Base-by-base conservation (phyloP, 192 early-diverging fungal genomes). In the Linnemannia schmuckeri region DNA sequence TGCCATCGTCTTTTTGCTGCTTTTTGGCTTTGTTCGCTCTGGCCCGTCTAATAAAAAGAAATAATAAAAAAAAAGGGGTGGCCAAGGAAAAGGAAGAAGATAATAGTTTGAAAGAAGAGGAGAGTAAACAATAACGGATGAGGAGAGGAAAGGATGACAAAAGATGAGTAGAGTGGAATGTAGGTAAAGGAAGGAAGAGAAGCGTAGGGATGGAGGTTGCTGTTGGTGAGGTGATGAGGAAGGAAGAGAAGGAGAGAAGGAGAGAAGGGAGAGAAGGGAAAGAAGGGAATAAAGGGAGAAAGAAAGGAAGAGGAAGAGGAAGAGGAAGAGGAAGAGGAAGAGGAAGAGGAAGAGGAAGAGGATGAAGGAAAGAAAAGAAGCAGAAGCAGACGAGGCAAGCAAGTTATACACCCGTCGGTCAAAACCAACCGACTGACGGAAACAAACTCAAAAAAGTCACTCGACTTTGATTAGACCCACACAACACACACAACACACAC, bases 301-400 rank as follows among this genome's bases (percentile, higher is more conserved):
- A 74, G 49, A 27, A 33, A 76, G 37, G 40, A 77, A 49, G 80
- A 41, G 27, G 41, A 78, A 79, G 24, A 70, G 71, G 74, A 42
- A 63, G 18, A 57, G 49, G 18, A 38, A 78, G 44, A 4, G 55
- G 22, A 18, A 38, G 68, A 68, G 35, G 55, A 66, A 40, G 57
- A 20, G 42, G 0, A 41, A 33, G 73, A 41, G 55, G n/a, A 30
- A 42, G 24, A 75, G 12, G 38, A 61, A 68, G n/a, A 30, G 24
- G 44, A 37, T 68, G 40, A 4, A 41, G 33, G 22, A 3, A 20
- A 68, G 8, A 10, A 27, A 30, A 1, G 30, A 20, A 24, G 7
- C 0, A 27, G 27, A 69, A 30, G 37, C 4, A 70, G 37, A 70
- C 40, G 68, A 40, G 37, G 63, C 63, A n/a, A 12, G 15, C 13